phyloP scores from a whole-genome alignment of 2,329 filamentous ascomycete genomes.

The Decorospora gaudefroyi region DNA sequence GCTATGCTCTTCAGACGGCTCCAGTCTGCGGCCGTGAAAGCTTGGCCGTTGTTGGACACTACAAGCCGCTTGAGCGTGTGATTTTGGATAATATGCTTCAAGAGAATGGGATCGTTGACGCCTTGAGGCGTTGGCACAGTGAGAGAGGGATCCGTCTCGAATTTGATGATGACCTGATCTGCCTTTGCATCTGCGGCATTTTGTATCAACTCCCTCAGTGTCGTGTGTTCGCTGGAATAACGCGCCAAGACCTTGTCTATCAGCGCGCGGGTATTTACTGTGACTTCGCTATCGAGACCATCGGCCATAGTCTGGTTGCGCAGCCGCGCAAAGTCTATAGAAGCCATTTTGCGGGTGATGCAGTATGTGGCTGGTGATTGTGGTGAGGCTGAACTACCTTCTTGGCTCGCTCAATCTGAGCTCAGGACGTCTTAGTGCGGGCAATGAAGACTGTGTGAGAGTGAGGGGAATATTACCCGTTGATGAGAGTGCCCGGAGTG shows the following conservation, averaged over 20 bases:
- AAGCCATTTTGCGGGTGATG: constrained; percentile 32
- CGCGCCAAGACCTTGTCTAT: constrained; percentile 97
- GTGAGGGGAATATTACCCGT: not conserved
- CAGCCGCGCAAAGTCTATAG: constrained; percentile 65
- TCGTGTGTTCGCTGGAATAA: constrained; percentile 93
- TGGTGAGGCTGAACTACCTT: too few species aligned
- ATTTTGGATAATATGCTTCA: constrained; percentile 82
- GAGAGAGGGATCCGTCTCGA: constrained; percentile 85
- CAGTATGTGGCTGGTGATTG: not conserved
- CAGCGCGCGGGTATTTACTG: constrained; percentile 92
- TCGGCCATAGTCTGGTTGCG: constrained; percentile 87
- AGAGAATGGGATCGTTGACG: constrained; percentile 68
- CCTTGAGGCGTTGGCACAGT: constrained; percentile 70
- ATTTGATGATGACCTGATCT: constrained; percentile 84
- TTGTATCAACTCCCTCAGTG: constrained; percentile 89
- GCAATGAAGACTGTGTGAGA: too few species aligned
- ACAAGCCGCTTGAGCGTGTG: constrained; percentile 87
- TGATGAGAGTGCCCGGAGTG: not conserved
- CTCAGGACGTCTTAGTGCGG: too few species aligned
- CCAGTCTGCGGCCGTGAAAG: constrained; percentile 92
- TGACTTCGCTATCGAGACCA: constrained; percentile 94
- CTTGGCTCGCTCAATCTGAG: too few species aligned
- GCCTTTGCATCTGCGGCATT: constrained; percentile 98
- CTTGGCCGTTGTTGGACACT: constrained; percentile 87
- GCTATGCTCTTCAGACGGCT: constrained; percentile 90